phyloP scores from a whole-genome alignment of 2,329 filamentous ascomycete species.

The Fusarium sterilihyphosum region DNA sequence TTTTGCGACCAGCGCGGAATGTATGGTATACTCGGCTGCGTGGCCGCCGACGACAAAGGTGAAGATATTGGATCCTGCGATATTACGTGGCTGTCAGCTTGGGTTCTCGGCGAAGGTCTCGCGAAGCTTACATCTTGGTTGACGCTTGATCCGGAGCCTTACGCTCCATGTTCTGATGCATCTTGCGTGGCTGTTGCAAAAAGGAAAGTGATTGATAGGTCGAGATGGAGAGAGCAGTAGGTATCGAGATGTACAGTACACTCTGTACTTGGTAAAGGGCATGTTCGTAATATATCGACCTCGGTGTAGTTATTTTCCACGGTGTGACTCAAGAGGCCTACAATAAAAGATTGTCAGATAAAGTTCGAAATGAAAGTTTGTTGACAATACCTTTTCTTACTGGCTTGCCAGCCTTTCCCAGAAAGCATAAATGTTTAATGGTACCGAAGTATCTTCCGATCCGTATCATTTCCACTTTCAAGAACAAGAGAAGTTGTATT shows the following conservation, averaged over 20 bases:
- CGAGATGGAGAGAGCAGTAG: neutral
- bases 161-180: fast-evolving
- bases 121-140: neutral
- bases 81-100: neutral
- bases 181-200: fast-evolving
- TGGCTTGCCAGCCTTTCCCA: neutral
- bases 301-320: fast-evolving
- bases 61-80: neutral
- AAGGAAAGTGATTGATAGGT: fast-evolving
- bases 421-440: neutral
- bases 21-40: fast-evolving
- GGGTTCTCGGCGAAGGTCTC: fast-evolving
- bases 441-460: no score
- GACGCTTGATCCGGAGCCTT: fast-evolving
- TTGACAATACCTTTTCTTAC: neutral
- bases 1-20: neutral
- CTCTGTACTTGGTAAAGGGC: fast-evolving
- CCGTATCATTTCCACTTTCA: neutral
- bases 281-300: fast-evolving
- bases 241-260: neutral
- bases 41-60: neutral
- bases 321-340: neutral
- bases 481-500: fast-evolving
- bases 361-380: neutral
- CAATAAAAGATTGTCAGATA: neutral